phyloP scores from a whole-genome alignment of 2,329 filamentous ascomycete genomes.

The Coniella lustricola region DNA sequence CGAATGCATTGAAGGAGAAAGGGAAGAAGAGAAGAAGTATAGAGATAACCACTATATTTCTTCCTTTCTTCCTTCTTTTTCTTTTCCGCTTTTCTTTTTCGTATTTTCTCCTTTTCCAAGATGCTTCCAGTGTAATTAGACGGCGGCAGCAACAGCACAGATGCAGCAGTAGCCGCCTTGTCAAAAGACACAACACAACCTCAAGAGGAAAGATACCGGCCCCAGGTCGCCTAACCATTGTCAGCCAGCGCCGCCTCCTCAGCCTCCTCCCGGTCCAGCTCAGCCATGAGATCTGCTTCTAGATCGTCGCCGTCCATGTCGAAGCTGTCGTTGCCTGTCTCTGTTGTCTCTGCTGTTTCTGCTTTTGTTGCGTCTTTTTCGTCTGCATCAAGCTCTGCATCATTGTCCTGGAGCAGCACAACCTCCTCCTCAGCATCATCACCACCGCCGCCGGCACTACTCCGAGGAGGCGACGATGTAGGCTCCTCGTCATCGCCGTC shows the following conservation, averaged over 20 bases:
- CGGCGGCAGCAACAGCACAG: not conserved
- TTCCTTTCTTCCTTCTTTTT: no score
- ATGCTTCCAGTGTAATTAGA: no score
- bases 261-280: constrained; percentile 40
- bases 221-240: constrained; percentile 13
- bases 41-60: no score
- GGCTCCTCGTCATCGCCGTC: not conserved
- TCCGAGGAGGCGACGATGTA: not conserved
- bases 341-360: constrained; percentile 26
- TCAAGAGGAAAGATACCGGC: no score
- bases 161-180: no score
- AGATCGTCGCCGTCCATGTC: constrained; percentile 43
- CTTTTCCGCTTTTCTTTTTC: no score
- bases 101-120: no score
- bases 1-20: not conserved
- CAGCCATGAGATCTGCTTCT: constrained; percentile 57
- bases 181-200: no score
- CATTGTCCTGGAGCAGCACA: constrained; percentile 13
- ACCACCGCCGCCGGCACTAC: not conserved
- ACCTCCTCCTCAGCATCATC: constrained; percentile 31
- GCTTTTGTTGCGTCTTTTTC: constrained; percentile 25
- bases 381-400: constrained; percentile 23
- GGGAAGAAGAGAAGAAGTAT: no score
- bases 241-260: constrained; percentile 20
- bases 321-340: constrained; percentile 22